A percentile compares a stretch with the other conserved stretches of the same genome.
Conservation (phyloP, 129 eudicot species). For the Chrysanthemum makinoi region DNA sequence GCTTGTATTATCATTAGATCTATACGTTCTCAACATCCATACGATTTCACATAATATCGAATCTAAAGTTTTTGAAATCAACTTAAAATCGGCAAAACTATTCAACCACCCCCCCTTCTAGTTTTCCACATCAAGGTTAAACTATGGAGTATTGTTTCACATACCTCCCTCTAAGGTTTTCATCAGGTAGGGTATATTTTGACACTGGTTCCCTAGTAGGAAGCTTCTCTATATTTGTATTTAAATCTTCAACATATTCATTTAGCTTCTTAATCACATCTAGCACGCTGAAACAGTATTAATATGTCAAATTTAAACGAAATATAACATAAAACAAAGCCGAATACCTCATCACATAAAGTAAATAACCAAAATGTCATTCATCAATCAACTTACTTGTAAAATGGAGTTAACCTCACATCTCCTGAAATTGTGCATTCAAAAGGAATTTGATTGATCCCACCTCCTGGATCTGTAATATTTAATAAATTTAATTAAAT, state of each 20-base stretch:
- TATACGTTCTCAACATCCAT: too few species aligned
- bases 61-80: too few species aligned
- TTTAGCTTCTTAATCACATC: constrained; percentile 70
- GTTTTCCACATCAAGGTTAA: too few species aligned
- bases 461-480: constrained; percentile 85
- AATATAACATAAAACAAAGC: not conserved
- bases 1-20: too few species aligned
- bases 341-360: not conserved
- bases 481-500: not conserved
- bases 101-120: too few species aligned
- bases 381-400: constrained; percentile 46
- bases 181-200: constrained; percentile 85
- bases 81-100: too few species aligned
- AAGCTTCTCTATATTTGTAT: constrained; percentile 75
- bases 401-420: constrained; percentile 97
- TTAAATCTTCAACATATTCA: constrained; percentile 76
- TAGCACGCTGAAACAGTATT: constrained; percentile 48
- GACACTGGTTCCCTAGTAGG: constrained; percentile 88
- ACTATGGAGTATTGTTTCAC: too few species aligned
- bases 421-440: constrained; percentile 92
- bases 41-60: too few species aligned
- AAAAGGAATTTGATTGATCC: constrained; percentile 83
- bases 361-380: not conserved
- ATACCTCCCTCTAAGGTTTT: constrained; percentile 88
- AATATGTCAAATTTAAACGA: constrained; percentile 13